Evolutionary conservation across 129 eudicot species (phyloP), one percentile per base, ranked within the genome.

Genomic region (Smallanthus sonchifolius): DNA sequence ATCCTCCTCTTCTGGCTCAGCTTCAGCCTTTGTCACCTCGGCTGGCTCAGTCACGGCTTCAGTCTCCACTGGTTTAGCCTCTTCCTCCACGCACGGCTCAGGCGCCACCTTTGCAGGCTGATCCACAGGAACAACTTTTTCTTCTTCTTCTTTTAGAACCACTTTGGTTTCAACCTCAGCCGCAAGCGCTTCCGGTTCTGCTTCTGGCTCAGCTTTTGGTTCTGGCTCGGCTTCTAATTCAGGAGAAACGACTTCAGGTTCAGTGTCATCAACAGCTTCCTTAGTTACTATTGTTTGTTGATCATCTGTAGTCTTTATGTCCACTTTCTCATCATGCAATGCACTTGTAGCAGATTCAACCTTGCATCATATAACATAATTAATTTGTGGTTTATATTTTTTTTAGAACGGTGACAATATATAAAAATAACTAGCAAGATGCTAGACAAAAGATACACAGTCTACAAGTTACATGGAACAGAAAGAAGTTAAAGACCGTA

Each of bases 61-160:
- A 14, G 69, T 59, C 16, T 65, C 63, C 49, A 7, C 63, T 10
- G 70, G 16, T 48, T 37, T 51, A 35, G 81, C 54, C 63, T 51
- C 73, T 61, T 71, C 81, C 37, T 72, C 80, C 59, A 36, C 75
- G 44, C 69, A 62, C n/a, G 83, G 83, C 70, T 72, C 87, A 0
- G 87, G 87, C 42, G 82, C 88, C 82, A 80, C 88, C 77, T 84
- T 84, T 60, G 82, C 80, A 35, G 79, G 43, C 57, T 76, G 74
- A 8, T 55, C 77, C 69, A 70, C 69, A 72, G 75, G 64, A 48
- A 36, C 51, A 51, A 17, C 79, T 43, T 65, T 43, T 24, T 40
- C 75, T 35, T 79, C 75, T 40, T 69, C 79, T 44, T 72, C 80
- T 30, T 69, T 63, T 11, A 76, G 66, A 37, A 67, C 83, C 57